Conservation (phyloP, 2,329 filamentous ascomycete species). For the Microsporum canis region DNA sequence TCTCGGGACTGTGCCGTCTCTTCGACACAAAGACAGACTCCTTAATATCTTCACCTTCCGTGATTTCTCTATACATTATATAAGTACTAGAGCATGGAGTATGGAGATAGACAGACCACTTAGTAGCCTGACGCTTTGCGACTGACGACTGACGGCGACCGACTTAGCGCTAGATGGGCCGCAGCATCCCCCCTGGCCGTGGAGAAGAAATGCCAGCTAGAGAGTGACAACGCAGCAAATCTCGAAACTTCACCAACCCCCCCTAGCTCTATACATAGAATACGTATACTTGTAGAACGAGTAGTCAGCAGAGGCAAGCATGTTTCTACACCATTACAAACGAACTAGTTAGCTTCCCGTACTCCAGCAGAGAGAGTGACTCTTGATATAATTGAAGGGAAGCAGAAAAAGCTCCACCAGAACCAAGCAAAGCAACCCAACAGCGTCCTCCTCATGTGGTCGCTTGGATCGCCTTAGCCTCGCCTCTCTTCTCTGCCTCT, state of each 20-base stretch:
- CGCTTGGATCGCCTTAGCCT: slow-evolving; percentile 5
- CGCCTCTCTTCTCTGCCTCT: neutral
- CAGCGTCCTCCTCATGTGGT: neutral
- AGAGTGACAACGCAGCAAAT: neutral
- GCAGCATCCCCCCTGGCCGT: neutral
- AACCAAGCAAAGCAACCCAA: neutral
- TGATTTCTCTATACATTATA: neutral
- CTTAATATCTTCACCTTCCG: neutral
- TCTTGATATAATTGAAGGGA: neutral
- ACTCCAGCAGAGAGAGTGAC: neutral
- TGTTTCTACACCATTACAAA: neutral
- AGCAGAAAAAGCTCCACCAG: neutral
- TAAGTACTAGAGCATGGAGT: neutral
- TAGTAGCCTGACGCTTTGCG: slow-evolving; percentile 1
- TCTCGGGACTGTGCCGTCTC: neutral
- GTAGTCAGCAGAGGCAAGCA: neutral
- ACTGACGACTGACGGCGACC: neutral
- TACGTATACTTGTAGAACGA: neutral
- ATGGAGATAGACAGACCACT: neutral
- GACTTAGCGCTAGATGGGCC: neutral
- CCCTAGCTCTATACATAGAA: neutral
- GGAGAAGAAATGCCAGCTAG: neutral
- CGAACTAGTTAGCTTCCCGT: neutral
- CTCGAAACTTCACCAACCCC: neutral
- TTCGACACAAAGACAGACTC: neutral